Percentiles rank a stretch among this genome's conserved stretches.
These are phyloP conservation scores for Arthrinium puccinioides DNA, from an alignment of 2,329 filamentous ascomycete species.

Conservation along the genomic window DNA sequence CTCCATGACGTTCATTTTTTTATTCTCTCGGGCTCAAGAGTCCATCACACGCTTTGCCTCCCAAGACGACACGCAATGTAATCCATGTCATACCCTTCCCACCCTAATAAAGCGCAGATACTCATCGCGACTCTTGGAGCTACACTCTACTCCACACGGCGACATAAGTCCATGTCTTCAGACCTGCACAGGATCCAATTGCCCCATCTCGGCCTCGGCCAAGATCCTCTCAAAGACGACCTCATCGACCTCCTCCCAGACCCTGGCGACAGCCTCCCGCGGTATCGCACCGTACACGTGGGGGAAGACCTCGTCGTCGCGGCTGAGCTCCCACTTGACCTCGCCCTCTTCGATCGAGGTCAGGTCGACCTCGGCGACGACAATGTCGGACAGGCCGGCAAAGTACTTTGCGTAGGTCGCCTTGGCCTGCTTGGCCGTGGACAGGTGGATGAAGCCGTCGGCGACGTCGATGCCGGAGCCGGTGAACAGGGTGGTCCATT, in stretches of 20 bases:
- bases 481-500: background rate
- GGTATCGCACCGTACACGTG: slow-evolving; percentile 2
- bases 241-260: background rate
- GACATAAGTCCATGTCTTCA: too few relatives aligned
- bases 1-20: too few relatives aligned
- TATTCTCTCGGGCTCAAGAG: too few relatives aligned
- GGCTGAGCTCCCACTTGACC: background rate
- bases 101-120: too few relatives aligned
- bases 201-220: too few relatives aligned
- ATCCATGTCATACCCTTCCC: too few relatives aligned
- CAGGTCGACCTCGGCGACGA: slow-evolving; percentile 3
- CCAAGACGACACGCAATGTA: too few relatives aligned
- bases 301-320: slow-evolving; percentile 1
- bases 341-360: background rate
- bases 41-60: too few relatives aligned
- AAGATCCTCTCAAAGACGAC: background rate
- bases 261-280: background rate
- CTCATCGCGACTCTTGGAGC: too few relatives aligned
- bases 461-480: slow-evolving; percentile 1
- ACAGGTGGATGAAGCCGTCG: slow-evolving; percentile 3
- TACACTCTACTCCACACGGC: too few relatives aligned
- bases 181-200: too few relatives aligned
- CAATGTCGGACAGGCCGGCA: background rate
- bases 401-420: slow-evolving; percentile 2
- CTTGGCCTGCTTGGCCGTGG: background rate